Evolutionary conservation across 345 rosid genomes (phyloP).

Genomic region (Gossypioides kirkii): DNA sequence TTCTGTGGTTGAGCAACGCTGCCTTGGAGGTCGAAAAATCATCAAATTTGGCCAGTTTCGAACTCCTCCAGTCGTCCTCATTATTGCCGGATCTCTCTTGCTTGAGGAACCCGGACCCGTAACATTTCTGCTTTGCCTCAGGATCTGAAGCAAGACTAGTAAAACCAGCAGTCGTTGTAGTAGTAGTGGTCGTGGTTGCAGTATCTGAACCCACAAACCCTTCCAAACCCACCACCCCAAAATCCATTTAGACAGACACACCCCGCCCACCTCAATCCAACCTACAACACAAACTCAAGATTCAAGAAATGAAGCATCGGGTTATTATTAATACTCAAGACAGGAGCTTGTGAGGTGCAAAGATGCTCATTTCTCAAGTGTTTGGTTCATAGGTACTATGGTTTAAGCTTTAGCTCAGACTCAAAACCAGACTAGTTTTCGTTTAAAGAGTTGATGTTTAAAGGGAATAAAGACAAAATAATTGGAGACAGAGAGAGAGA

Average conservation of each 20-base stretch:
- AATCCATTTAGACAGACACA: constrained; percentile 37
- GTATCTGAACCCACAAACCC: constrained; percentile 40
- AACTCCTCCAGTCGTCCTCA: constrained; percentile 47
- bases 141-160: constrained; percentile 43
- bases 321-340: constrained; percentile 1
- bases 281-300: constrained; percentile 17
- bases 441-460: constrained; percentile 12
- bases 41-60: constrained; percentile 44
- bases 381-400: neutral
- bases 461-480: constrained; percentile 25
- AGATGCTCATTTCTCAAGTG: constrained; percentile 14
- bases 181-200: constrained; percentile 10
- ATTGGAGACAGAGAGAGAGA: constrained; percentile 29
- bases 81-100: constrained; percentile 37
- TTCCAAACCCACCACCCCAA: constrained; percentile 46
- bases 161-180: constrained; percentile 13
- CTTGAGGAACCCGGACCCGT: constrained; percentile 61
- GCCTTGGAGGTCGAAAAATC: constrained; percentile 32
- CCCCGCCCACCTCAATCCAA: constrained; percentile 1
- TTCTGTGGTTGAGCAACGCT: constrained; percentile 31
- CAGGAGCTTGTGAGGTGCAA: constrained; percentile 11
- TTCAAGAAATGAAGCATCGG: constrained; percentile 15
- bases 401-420: constrained; percentile 13
- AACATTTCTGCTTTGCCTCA: constrained; percentile 42
- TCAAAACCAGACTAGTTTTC: constrained; percentile 19